Percentiles rank a stretch among this genome's conserved stretches.
These are phyloP conservation scores for Leccinum broughii DNA, from an alignment of 768 basidiomycete species.

Conservation along the genomic window DNA sequence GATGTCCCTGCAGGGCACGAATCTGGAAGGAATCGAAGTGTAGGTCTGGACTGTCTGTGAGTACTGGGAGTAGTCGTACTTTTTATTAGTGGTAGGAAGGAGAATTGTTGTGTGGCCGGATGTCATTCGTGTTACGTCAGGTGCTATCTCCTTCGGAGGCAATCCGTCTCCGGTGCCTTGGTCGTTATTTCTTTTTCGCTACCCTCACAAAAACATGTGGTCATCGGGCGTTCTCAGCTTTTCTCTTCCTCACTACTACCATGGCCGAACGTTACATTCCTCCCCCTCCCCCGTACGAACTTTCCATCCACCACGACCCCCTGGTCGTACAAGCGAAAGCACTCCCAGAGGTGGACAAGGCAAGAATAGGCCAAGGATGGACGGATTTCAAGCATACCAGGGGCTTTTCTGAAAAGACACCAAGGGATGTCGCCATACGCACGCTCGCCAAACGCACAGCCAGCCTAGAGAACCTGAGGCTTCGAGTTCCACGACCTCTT, in stretches of 20 bases:
- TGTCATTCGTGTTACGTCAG: background rate
- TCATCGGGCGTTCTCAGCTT: constrained; percentile 11
- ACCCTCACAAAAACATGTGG: constrained; percentile 11
- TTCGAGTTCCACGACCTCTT: constrained; percentile 26
- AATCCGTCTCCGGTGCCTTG: background rate
- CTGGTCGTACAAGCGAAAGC: constrained; percentile 51
- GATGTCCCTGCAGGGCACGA: constrained; percentile 61
- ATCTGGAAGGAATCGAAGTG: constrained; percentile 81
- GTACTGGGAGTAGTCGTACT: background rate
- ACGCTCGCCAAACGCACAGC: constrained; percentile 6
- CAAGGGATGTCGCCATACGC: constrained; percentile 1
- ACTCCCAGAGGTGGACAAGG: constrained; percentile 15
- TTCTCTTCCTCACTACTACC: background rate
- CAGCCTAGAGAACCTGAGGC: background rate
- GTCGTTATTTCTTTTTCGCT: background rate
- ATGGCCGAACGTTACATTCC: constrained; percentile 31
- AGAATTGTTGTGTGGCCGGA: background rate
- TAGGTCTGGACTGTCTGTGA: constrained; percentile 31
- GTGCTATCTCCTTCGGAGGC: background rate
- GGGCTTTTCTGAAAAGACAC: constrained; percentile 7
- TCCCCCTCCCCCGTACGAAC: constrained; percentile 45
- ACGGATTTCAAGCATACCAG: constrained; percentile 15
- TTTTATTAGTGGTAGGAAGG: constrained; percentile 2
- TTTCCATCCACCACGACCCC: constrained; percentile 28
- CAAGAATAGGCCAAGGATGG: constrained; percentile 13